Base-by-base conservation (phyloP, 2,329 filamentous ascomycete species). In the Penicillium crustosum region DNA sequence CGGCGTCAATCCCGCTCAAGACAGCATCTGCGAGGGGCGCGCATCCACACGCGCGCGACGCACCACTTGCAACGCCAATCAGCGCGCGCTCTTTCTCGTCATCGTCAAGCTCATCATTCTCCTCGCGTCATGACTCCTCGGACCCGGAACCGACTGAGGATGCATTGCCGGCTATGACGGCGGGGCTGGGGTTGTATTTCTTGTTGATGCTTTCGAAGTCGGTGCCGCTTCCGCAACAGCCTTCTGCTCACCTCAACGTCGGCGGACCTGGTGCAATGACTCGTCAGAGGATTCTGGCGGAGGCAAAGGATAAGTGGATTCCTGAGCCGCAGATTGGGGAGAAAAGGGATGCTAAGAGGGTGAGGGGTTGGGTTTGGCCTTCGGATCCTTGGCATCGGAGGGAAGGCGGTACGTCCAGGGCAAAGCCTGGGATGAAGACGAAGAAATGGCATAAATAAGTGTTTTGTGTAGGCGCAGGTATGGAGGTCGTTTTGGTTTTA, bases 191-290 rank as follows among this genome's bases (percentile, higher is more conserved):
- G 0, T 75, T 88, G 7, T 88, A 86, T 76, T 88, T 86, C 66
- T 72, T 88, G 17, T 82, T 87, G 56, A 87, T 88, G 84, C 80
- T 88, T 4, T 84, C 85, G 25, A 86, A 86, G 69, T 81, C 85
- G 53, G 78, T 81, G 41, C 82, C 84, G 1, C 76, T 88, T 38
- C 82, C 82, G 1, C 79, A 80, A 4, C 84, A 87, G 57, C 73
- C 75, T 43, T 79, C 81, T 15, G 85, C 83, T 71, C 80, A 81
- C 63, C 78, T 88, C 73, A 84, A 87, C 52, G 82, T 87, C 23
- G 85, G 85, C 9, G 82, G 81, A 4, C 82, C 84, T 1, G 82
- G 81, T 3, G 81, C 81, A 0, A 66, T 86, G 55, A 86, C 82
- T 3, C 75, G 86, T 36, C 80, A 84, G 68, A 80, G 82, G 48